Evolutionary conservation across 2,329 filamentous ascomycete species (phyloP).

Genomic region (Coniochaeta sp.): DNA sequence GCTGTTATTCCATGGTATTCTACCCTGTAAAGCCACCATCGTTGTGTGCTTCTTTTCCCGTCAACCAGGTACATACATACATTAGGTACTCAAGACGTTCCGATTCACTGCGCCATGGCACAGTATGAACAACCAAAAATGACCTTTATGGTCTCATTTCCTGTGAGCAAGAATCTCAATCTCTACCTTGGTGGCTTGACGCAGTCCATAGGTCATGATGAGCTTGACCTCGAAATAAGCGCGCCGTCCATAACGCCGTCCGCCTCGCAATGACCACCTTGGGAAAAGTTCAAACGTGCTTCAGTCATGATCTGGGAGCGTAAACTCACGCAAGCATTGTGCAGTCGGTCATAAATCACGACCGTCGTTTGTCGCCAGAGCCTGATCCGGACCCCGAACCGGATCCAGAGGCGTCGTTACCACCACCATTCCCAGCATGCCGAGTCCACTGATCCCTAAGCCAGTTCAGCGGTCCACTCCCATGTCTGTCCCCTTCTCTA

Average conservation of each 20-base stretch:
- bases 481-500: not conserved
- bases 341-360: not conserved
- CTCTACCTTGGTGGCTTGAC: not conserved
- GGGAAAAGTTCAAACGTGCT: not conserved
- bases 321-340: not conserved
- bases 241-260: not conserved
- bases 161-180: not conserved
- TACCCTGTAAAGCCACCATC: too few species aligned
- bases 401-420: not conserved
- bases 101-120: not conserved
- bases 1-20: too few species aligned
- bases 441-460: conserved; percentile 13
- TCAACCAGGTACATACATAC: not conserved
- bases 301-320: not conserved
- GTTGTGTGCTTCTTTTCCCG: not conserved
- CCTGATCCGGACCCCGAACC: not conserved
- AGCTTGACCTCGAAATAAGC: not conserved
- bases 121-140: not conserved
- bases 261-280: not conserved
- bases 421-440: not conserved
- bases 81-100: not conserved
- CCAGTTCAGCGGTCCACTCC: conserved; percentile 13
- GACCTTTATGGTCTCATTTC: not conserved
- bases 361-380: not conserved
- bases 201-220: not conserved